Evolutionary conservation across 345 rosid species (phyloP).

Genomic region (Barbarea vulgaris): DNA sequence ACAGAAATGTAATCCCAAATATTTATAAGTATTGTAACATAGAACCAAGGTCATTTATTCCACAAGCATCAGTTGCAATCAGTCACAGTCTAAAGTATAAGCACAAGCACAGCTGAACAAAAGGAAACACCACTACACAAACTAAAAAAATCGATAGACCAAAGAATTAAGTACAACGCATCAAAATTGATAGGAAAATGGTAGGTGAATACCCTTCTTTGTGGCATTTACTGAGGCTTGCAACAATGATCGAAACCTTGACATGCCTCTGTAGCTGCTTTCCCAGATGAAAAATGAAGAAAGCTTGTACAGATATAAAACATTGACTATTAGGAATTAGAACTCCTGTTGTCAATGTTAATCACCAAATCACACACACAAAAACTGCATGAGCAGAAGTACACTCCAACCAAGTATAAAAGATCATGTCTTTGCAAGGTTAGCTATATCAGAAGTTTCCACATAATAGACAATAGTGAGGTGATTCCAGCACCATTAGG

Average conservation of each 20-base stretch:
- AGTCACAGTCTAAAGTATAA: not conserved
- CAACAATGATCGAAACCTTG: conserved; percentile 72
- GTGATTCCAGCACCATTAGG: not conserved
- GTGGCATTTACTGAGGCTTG: conserved; percentile 90
- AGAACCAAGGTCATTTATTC: conserved; percentile 1
- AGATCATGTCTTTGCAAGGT: conserved; percentile 1
- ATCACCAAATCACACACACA: conserved; percentile 20
- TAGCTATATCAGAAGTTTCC: conserved; percentile 15
- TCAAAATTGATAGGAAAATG: not conserved
- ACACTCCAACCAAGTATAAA: conserved; percentile 11
- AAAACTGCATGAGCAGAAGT: conserved; percentile 11
- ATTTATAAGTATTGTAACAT: not conserved
- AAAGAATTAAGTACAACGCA: not conserved
- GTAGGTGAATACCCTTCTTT: conserved; percentile 62
- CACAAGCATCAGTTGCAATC: conserved; percentile 8
- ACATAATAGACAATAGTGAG: conserved; percentile 5
- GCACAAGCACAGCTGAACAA: not conserved
- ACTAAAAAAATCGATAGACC: not conserved
- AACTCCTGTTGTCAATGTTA: not conserved
- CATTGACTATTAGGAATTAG: not conserved
- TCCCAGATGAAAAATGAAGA: conserved; percentile 8
- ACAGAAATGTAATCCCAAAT: not conserved
- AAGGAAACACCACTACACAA: not conserved
- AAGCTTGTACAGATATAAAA: not conserved
- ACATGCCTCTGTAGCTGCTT: conserved; percentile 52